Evolutionary conservation across 75 land plant genomes (phyloP).

Genomic region (Chamaecyparis obtusa): DNA sequence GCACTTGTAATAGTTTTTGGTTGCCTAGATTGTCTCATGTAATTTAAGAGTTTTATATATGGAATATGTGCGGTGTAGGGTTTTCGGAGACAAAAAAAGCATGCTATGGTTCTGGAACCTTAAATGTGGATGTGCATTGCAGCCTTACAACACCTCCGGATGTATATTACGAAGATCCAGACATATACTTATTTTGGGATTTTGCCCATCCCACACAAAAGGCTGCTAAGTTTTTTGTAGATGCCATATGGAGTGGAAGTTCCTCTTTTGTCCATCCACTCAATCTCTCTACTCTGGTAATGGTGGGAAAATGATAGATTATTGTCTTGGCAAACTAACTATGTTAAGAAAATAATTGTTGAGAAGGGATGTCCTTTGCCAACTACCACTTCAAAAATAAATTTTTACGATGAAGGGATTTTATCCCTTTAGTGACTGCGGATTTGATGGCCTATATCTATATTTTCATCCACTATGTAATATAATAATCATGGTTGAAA

Average conservation of each 20-base stretch:
- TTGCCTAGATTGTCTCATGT: background rate
- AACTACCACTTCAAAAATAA: no score
- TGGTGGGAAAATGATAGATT: no score
- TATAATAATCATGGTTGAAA: no score
- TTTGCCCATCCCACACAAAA: background rate
- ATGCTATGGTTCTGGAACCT: background rate
- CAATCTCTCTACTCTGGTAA: background rate
- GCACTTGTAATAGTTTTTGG: background rate
- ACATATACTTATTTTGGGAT: background rate
- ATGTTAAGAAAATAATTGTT: no score
- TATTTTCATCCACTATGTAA: no score
- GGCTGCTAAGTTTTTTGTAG: background rate
- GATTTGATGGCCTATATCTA: no score
- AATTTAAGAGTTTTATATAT: no score
- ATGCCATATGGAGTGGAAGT: background rate
- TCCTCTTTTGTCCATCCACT: background rate
- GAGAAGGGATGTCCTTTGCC: no score
- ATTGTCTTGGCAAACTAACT: no score
- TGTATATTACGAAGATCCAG: background rate
- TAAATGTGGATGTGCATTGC: background rate
- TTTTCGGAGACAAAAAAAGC: background rate
- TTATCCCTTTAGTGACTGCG: no score
- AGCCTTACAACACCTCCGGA: background rate
- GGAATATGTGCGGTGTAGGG: background rate
- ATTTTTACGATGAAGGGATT: no score